These are phyloP conservation scores for Tolypocladium amazonense DNA, from an alignment of 2,329 filamentous ascomycete species.

Conservation along the genomic window DNA sequence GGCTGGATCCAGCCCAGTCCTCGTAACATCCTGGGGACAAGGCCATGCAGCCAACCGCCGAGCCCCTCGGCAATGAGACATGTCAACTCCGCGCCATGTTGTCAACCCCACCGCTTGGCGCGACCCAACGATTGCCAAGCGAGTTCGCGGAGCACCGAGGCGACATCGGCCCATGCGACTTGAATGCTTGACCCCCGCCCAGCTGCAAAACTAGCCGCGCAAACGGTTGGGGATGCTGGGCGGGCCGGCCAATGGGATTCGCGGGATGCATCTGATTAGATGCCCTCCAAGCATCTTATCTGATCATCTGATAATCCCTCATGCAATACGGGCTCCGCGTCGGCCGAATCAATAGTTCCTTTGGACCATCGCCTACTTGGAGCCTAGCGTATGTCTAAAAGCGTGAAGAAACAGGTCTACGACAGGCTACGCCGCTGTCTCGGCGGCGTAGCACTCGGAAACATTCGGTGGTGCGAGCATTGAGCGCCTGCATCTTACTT, in stretches of 20 bases:
- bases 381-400: background rate
- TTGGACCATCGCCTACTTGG: background rate
- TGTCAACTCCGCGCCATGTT: background rate
- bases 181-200: background rate
- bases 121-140: background rate
- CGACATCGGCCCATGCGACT: background rate
- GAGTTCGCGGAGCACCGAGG: background rate
- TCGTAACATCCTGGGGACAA: background rate
- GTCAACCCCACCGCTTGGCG: background rate
- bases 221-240: background rate
- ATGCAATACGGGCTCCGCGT: background rate
- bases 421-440: background rate
- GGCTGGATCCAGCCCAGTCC: background rate
- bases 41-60: background rate
- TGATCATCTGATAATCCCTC: conserved; percentile 9
- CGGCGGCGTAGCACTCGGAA: background rate
- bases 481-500: background rate
- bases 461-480: background rate
- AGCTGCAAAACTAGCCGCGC: background rate
- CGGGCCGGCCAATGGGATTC: conserved; percentile 8
- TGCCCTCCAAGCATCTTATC: conserved; percentile 7
- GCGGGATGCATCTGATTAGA: conserved; percentile 16
- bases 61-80: background rate
- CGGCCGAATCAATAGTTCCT: background rate
- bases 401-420: no score